These are phyloP conservation scores for Apiotrichum domesticum DNA, from an alignment of 1,284 basidiomycete species.

Conservation along the genomic window DNA sequence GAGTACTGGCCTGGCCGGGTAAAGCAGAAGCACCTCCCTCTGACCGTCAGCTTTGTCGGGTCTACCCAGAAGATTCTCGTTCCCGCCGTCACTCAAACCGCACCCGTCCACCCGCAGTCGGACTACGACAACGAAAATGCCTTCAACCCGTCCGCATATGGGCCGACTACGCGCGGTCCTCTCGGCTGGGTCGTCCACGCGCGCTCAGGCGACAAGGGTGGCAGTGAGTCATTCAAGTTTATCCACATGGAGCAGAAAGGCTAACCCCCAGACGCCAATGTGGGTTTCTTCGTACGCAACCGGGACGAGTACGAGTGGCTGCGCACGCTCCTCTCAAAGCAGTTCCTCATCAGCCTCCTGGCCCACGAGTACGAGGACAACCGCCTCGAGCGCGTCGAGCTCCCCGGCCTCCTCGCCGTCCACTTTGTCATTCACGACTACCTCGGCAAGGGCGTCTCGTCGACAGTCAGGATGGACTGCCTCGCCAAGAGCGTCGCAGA, in stretches of 20 bases:
- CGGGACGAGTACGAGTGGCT: constrained; percentile 24
- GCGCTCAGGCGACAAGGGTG: constrained; percentile 31
- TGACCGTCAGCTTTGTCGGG: constrained; percentile 12
- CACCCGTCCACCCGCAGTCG: not conserved
- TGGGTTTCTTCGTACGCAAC: constrained; percentile 25
- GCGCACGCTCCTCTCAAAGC: constrained; percentile 16
- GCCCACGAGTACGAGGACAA: constrained; percentile 20
- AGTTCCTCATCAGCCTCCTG: constrained; percentile 15
- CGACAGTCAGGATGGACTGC: constrained; percentile 11
- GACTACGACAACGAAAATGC: constrained; percentile 11
- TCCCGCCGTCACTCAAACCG: not conserved
- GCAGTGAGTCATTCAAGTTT: constrained; percentile 3
- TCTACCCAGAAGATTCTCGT: constrained; percentile 1
- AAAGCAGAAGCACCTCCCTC: constrained; percentile 5
- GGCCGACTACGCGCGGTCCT: constrained; percentile 17
- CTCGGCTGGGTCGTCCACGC: constrained; percentile 27
- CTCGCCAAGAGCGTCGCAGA: constrained; percentile 18
- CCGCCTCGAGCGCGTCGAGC: constrained; percentile 27
- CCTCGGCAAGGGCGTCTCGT: constrained; percentile 22
- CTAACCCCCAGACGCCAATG: constrained; percentile 16
- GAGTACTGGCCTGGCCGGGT: constrained; percentile 21
- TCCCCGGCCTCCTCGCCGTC: constrained; percentile 26
- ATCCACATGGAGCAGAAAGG: too few species aligned
- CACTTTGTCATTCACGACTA: constrained; percentile 39
- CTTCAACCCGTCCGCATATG: constrained; percentile 2